These are phyloP conservation scores for Blastocystis sp. DNA, from an alignment of 352 stramenopile genomes.

Conservation along the genomic window DNA sequence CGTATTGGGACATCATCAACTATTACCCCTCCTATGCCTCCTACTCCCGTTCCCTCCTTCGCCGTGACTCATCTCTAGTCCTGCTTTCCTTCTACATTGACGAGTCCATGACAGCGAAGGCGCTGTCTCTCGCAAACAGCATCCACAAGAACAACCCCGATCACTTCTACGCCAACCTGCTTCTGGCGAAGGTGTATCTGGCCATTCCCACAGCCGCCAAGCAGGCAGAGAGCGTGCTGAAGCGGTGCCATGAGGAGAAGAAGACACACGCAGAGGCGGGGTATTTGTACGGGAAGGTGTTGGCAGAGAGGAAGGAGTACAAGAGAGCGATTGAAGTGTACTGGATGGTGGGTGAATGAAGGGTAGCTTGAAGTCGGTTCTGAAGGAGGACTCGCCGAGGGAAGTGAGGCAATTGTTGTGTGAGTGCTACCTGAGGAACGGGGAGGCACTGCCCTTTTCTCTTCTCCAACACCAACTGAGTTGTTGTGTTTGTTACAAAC, in stretches of 20 bases:
- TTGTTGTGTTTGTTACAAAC: slow-evolving; percentile 55
- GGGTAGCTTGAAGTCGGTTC: background rate
- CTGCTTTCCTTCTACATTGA: slow-evolving; percentile 40
- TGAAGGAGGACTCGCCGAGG: background rate
- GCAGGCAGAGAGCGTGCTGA: slow-evolving; percentile 8
- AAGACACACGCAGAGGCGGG: background rate
- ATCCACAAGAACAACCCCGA: slow-evolving; percentile 11
- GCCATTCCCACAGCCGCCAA: background rate
- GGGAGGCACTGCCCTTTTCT: slow-evolving; percentile 29
- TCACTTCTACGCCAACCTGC: slow-evolving; percentile 31
- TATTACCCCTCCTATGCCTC: slow-evolving; percentile 58
- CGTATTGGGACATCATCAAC: slow-evolving; percentile 43
- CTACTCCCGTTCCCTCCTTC: slow-evolving; percentile 8
- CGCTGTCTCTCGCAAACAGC: slow-evolving; percentile 3
- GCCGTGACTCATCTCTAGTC: slow-evolving; percentile 1
- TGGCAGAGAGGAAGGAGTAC: background rate
- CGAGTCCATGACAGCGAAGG: background rate
- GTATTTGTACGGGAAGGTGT: slow-evolving; percentile 10
- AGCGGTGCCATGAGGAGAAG: background rate
- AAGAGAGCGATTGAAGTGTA: slow-evolving; percentile 30
- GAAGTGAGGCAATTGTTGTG: slow-evolving; percentile 50
- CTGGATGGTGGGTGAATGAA: background rate
- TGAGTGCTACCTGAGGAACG: slow-evolving; percentile 65
- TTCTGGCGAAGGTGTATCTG: slow-evolving; percentile 34
- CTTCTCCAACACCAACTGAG: slow-evolving; percentile 1